A percentile compares a stretch with the other conserved stretches of the same genome.
phyloP scores from a whole-genome alignment of 2,329 filamentous ascomycete genomes.

The Fusarium sp. region DNA sequence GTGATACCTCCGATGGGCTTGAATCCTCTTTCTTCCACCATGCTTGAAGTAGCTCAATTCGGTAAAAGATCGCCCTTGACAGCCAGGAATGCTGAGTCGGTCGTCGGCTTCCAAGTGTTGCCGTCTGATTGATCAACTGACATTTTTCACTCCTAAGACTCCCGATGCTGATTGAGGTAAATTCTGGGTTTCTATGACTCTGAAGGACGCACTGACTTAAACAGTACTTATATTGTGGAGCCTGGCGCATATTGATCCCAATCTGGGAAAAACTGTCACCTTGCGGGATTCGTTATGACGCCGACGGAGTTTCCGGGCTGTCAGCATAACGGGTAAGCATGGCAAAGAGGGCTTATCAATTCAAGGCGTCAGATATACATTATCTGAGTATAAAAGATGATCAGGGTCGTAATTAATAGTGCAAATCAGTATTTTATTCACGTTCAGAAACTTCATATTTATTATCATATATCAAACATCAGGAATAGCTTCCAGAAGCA shows the following conservation, averaged over 20 bases:
- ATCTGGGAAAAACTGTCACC: neutral
- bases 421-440: fast-evolving
- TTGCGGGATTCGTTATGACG: neutral
- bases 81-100: neutral
- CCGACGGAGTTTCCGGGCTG: slow-evolving; percentile 2
- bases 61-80: neutral
- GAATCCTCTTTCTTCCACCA: too few relatives aligned
- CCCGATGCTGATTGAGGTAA: neutral
- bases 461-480: neutral
- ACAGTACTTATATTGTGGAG: neutral
- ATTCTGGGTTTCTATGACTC: neutral
- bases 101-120: neutral
- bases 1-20: neutral
- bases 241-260: neutral
- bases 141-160: neutral
- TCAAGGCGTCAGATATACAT: fast-evolving
- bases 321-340: neutral
- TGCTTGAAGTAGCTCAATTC: neutral
- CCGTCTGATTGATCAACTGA: neutral
- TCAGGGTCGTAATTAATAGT: fast-evolving
- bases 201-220: neutral
- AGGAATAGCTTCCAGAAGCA: too few relatives aligned
- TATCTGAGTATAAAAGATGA: fast-evolving
- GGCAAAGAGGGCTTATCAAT: neutral
- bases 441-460: neutral